Evolutionary conservation across 768 basidiomycete species (phyloP).

Genomic region (Collybia sordida): DNA sequence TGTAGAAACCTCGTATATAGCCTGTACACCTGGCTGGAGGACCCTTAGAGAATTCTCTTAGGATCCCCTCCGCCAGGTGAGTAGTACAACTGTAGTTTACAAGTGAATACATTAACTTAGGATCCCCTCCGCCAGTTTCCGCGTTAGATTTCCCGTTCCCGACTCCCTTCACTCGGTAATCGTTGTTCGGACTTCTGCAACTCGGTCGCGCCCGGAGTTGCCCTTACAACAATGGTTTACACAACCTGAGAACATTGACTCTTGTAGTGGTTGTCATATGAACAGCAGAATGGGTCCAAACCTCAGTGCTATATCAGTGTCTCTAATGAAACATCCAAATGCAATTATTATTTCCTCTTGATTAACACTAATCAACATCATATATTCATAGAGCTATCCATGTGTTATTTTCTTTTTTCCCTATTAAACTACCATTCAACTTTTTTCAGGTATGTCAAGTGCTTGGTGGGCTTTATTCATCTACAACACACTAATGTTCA

Average conservation of each 20-base stretch:
- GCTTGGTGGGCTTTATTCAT: not conserved
- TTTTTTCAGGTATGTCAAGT: not conserved
- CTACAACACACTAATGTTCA: not conserved
- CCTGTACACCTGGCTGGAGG: too few species aligned
- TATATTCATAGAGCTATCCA: not conserved
- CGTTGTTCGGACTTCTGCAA: too few species aligned
- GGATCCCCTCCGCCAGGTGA: too few species aligned
- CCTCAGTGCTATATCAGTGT: conserved; percentile 16
- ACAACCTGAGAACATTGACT: not conserved
- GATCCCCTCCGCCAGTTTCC: too few species aligned
- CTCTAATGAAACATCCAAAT: conserved; percentile 4
- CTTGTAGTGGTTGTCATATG: not conserved
- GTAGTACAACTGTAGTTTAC: too few species aligned
- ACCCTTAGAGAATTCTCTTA: too few species aligned
- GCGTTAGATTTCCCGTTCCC: too few species aligned
- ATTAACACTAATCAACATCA: not conserved
- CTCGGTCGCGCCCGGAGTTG: too few species aligned
- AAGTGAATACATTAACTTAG: too few species aligned
- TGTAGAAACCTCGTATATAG: too few species aligned
- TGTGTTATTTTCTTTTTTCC: not conserved
- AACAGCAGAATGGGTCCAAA: conserved; percentile 9
- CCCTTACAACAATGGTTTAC: too few species aligned
- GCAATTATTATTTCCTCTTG: not conserved
- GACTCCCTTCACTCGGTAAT: too few species aligned
- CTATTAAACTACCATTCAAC: not conserved